phyloP scores from a whole-genome alignment of 768 basidiomycete species.

The Cyathus striatus region DNA sequence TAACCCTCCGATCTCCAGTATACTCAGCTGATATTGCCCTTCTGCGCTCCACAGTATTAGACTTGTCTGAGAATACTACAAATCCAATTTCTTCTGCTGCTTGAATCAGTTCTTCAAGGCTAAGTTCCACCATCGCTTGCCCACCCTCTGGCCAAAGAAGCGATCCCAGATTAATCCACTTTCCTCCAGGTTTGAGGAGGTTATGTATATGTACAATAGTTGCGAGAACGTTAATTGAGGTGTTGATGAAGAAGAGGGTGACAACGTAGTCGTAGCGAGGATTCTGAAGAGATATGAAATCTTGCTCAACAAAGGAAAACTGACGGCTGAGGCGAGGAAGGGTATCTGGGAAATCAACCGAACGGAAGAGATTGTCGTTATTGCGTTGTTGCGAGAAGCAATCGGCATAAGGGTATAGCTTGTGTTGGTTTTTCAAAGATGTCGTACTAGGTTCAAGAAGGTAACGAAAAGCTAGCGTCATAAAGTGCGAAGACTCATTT shows the following conservation, averaged over 20 bases:
- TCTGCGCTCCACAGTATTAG: slow-evolving; percentile 17
- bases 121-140: slow-evolving; percentile 50
- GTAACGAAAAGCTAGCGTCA: slow-evolving; percentile 57
- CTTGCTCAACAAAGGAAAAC: slow-evolving; percentile 45
- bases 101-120: slow-evolving; percentile 54
- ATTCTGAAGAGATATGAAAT: slow-evolving; percentile 43
- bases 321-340: slow-evolving; percentile 42
- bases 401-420: slow-evolving; percentile 54
- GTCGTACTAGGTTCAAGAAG: slow-evolving; percentile 47
- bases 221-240: slow-evolving; percentile 44
- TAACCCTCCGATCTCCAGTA: slow-evolving; percentile 54
- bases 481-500: slow-evolving; percentile 61
- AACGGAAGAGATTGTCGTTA: too few relatives aligned
- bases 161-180: too few relatives aligned
- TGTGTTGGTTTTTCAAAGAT: slow-evolving; percentile 36
- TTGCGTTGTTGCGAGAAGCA: slow-evolving; percentile 68
- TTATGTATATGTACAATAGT: slow-evolving; percentile 53
- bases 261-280: slow-evolving; percentile 53
- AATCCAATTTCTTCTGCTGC: slow-evolving; percentile 54
- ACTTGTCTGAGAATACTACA: slow-evolving; percentile 21
- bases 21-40: slow-evolving; percentile 60
- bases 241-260: slow-evolving; percentile 66
- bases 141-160: slow-evolving; percentile 58
- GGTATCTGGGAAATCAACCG: slow-evolving; percentile 54
- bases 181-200: too few relatives aligned